phyloP scores from a whole-genome alignment of 2,329 filamentous ascomycete genomes.

The Lasiodiplodia theobromae region DNA sequence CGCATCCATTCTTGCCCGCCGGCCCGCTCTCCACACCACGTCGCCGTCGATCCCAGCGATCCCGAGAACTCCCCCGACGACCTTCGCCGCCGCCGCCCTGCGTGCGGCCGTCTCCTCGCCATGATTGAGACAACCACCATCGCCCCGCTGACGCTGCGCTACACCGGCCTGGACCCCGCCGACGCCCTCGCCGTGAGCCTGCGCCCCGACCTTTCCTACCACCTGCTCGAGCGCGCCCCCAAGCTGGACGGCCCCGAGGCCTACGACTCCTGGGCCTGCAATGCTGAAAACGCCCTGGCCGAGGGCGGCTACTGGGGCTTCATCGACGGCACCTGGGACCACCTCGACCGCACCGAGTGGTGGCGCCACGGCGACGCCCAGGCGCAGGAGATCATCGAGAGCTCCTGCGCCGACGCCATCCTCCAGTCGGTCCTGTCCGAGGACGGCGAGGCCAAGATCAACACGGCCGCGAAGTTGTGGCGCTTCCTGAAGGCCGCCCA shows the following conservation, averaged over 20 bases:
- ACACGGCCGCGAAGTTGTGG: conserved; percentile 21
- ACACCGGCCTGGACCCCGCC: not conserved
- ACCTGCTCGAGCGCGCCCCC: conserved; percentile 17
- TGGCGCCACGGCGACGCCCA: conserved; percentile 25
- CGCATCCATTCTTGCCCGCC: not conserved
- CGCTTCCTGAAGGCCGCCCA: conserved; percentile 14
- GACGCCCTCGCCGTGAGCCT: conserved; percentile 15
- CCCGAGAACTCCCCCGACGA: not conserved
- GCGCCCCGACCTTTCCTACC: conserved; percentile 18
- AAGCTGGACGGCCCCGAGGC: conserved; percentile 25
- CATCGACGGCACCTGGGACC: conserved; percentile 18
- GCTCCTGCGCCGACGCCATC: conserved; percentile 23
- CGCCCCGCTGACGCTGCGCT: conserved; percentile 16
- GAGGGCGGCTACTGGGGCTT: conserved; percentile 21
- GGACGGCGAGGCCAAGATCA: conserved; percentile 22
- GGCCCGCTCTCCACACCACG: conserved; percentile 12
- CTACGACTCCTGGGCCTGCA: conserved; percentile 20
- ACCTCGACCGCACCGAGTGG: conserved; percentile 21
- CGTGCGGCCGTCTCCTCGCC: conserved; percentile 9
- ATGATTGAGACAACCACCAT: conserved; percentile 9
- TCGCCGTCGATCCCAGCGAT: conserved; percentile 18
- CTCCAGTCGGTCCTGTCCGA: conserved; percentile 18
- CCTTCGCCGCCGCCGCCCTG: not conserved
- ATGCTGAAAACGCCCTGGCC: not conserved
- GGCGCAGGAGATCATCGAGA: conserved; percentile 27